Base-by-base conservation (phyloP, 306 rosid species). In the Macrotyloma uniflorum region DNA sequence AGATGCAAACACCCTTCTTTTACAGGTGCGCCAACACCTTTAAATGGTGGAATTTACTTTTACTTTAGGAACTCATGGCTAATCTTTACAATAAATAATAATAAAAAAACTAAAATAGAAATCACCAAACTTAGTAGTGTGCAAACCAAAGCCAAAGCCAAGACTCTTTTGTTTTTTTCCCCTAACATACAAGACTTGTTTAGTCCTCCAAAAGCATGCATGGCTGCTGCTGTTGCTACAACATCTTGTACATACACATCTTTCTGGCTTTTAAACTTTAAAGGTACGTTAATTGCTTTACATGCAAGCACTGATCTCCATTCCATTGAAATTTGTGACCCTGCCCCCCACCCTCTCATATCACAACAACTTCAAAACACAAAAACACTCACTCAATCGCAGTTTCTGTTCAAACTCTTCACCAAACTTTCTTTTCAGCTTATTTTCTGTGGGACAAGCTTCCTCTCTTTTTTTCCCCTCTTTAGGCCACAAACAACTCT, bases 31-130 rank as follows among this genome's bases (percentile, higher is more conserved):
- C 85, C 83, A 74, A 76, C 86, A 80, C 81, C 89, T 89, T 89
- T 89, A 79, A 84, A 75, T 72, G 88, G 86, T 82, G 87, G 93
- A 77, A 69, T 83, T 88, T 81, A 79, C 92, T 89, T 79, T 88
- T 88, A 83, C 85, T 87, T 87, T 77, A 77, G 75, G 78, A 85
- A 86, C 84, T 89, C 88, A 87, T 58, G 78, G 72, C 85, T 67
- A 77, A 69, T 73, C 82, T 76, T 84, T 79, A 73, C 81, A 82
- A 77, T 50, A 81, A 68, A 69, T 51, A 79, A 58, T 40, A 38
- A 47, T 67, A 14, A 33, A 9, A n/a, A 35, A 14, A 50, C 12
- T 67, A 70, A 72, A 40, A 75, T 22, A 63, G 15, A 79, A 70
- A 47, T 55, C 76, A 10, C 74, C 71, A 79, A 85, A 77, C 70